Evolutionary conservation across 345 rosid genomes (phyloP).

Genomic region (Luvunga scandens): DNA sequence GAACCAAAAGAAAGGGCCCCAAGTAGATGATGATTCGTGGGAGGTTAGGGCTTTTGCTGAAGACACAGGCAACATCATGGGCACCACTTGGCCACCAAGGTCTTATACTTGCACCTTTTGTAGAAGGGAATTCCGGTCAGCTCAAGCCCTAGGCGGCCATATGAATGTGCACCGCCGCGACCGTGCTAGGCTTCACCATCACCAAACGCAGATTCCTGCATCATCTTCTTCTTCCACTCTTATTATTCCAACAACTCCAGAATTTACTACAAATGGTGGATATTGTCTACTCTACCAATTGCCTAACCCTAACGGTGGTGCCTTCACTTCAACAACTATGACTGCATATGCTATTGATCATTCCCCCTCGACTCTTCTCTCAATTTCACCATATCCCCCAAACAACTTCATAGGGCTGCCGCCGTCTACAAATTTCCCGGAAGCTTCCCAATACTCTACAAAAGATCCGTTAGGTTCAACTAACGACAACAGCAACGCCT

Average conservation of each 20-base stretch:
- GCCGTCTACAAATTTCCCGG: conserved; percentile 21
- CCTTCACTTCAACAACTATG: conserved; percentile 20
- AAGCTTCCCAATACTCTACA: conserved; percentile 19
- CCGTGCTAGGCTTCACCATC: conserved; percentile 77
- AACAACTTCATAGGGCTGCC: conserved; percentile 5
- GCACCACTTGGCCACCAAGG: conserved; percentile 96
- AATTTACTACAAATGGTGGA: conserved; percentile 42
- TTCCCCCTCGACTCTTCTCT: conserved; percentile 52
- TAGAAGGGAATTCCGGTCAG: conserved; percentile 88
- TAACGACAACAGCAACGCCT: conserved; percentile 17
- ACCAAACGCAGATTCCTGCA: conserved; percentile 35
- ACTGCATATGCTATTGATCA: conserved; percentile 21
- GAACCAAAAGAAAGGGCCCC: conserved; percentile 52
- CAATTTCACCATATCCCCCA: conserved; percentile 37
- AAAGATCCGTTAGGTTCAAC: conserved; percentile 22
- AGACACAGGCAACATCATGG: conserved; percentile 67
- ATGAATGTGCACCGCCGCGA: conserved; percentile 99
- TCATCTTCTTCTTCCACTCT: conserved; percentile 33
- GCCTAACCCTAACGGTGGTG: conserved; percentile 53
- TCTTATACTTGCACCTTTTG: conserved; percentile 93
- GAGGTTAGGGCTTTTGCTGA: conserved; percentile 90
- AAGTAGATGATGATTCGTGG: conserved; percentile 84
- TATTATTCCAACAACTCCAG: conserved; percentile 43
- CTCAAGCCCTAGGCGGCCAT: conserved; percentile 99
- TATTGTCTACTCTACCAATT: conserved; percentile 66